Base-by-base conservation (phyloP, 805 yeast species). In the Pichia membranifaciens region DNA sequence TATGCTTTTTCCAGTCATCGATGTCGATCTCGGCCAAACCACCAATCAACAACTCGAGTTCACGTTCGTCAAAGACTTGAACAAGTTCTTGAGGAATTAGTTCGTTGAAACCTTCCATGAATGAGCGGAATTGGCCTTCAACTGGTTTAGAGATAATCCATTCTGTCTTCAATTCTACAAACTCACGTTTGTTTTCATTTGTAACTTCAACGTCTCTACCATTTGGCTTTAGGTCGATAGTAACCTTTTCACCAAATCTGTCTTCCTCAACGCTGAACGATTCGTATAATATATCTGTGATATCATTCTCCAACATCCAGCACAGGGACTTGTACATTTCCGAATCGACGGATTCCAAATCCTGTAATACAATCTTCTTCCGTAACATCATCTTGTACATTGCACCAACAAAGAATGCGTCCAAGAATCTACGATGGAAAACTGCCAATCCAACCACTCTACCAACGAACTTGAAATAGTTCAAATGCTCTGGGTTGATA, bases 1-100 rank as follows among this genome's bases (percentile, higher is more conserved):
- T 93, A 67, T 93, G 97, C 65, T 88, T 90, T 71, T 89, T 93
- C 99, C 99, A 93, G 72, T 93, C 99, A 55, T 90, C 97, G 49
- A 91, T 86, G 67, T 93, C 99, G 60, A 93, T 91, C 61, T 93
- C 99, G 2, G 97, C 93, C 62, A 93, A 82, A 67, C 99, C 99
- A 66, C 99, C 99, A 68, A 93, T 93, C 63, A 93, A 78, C 64
- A 93, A 73, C 73, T 93, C 99, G 54, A 93, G 73, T 70, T 93
- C 99, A 67, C 97, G 84, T 72, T 93, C 99, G 69, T 93, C 99
- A 65, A 93, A 93, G 38, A 93, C 99, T 56, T 87, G 88, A 47
- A 93, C 95, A 51, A 93, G 73, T 65, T 93, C 99, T 69, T 90
- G 96, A 28, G 99, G 99, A 53, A 93, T 88, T 61, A 93, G 77